phyloP scores from a whole-genome alignment of 2,329 filamentous ascomycete genomes.

The Tolypocladium nubicola region DNA sequence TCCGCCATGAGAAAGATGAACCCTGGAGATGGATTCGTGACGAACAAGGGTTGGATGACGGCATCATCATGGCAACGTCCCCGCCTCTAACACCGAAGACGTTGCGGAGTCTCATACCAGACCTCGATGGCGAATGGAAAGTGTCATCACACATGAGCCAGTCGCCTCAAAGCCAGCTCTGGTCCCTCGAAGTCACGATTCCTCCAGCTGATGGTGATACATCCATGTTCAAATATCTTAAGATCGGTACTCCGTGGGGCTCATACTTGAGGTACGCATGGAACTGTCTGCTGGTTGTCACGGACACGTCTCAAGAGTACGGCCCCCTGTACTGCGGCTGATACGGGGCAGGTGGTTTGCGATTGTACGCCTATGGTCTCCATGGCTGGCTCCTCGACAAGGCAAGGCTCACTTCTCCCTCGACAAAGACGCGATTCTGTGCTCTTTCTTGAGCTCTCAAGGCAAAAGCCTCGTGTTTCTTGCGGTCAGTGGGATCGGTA shows the following conservation, averaged over 20 bases:
- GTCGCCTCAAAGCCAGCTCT: constrained; percentile 57
- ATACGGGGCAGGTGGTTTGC: constrained; percentile 58
- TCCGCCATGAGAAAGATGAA: constrained; percentile 38
- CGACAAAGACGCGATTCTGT: constrained; percentile 68
- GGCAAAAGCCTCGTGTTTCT: constrained; percentile 71
- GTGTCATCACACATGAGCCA: constrained; percentile 50
- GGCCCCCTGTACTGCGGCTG: neutral
- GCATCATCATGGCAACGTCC: constrained; percentile 40
- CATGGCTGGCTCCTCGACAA: constrained; percentile 86
- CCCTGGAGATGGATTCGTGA: constrained; percentile 65
- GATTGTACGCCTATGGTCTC: constrained; percentile 65
- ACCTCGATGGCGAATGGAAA: constrained; percentile 44
- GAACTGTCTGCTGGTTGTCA: neutral
- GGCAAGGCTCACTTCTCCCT: constrained; percentile 56
- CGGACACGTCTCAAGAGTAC: too few relatives aligned
- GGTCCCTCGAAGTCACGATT: constrained; percentile 52
- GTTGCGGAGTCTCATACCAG: constrained; percentile 45
- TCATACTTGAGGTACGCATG: constrained; percentile 37
- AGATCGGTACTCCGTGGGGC: constrained; percentile 54
- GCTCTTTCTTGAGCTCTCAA: constrained; percentile 62
- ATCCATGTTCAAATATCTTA: constrained; percentile 45
- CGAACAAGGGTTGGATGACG: constrained; percentile 52
- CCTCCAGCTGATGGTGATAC: constrained; percentile 43
- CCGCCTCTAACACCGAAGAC: constrained; percentile 21
- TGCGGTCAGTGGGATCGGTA: constrained; percentile 62